Evolutionary conservation across 306 rosid genomes (phyloP).

Genomic region (Abrus pulchellus): DNA sequence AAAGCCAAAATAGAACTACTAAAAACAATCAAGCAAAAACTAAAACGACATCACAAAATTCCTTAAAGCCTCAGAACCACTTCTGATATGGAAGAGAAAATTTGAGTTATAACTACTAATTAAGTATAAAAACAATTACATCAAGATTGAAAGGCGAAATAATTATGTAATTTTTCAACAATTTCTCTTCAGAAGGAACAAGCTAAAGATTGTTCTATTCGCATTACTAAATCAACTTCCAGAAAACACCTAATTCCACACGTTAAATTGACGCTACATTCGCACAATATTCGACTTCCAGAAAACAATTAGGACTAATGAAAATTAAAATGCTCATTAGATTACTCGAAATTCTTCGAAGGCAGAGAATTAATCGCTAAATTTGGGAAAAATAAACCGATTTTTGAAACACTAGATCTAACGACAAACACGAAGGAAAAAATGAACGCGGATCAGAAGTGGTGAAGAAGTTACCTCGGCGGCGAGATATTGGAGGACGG

Average conservation of each 20-base stretch:
- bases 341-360: background rate
- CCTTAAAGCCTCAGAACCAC: no score
- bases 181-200: constrained; percentile 1
- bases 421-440: no score
- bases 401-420: constrained; percentile 60
- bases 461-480: constrained; percentile 67
- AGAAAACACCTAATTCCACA: no score
- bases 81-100: no score
- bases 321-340: no score
- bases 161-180: background rate
- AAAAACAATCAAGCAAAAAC: no score
- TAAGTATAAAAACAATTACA: background rate
- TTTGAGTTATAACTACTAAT: background rate
- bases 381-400: background rate
- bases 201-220: constrained; percentile 61
- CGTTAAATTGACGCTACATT: no score
- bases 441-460: fast-evolving
- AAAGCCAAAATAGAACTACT: no score
- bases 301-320: no score
- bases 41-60: no score
- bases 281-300: no score
- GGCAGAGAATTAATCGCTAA: background rate
- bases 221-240: constrained; percentile 52
- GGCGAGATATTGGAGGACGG: constrained; percentile 90
- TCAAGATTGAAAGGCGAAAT: background rate